These are phyloP conservation scores for Penicillium cosmopolitanum DNA, from an alignment of 495 filamentous ascomycete species.

Conservation along the genomic window DNA sequence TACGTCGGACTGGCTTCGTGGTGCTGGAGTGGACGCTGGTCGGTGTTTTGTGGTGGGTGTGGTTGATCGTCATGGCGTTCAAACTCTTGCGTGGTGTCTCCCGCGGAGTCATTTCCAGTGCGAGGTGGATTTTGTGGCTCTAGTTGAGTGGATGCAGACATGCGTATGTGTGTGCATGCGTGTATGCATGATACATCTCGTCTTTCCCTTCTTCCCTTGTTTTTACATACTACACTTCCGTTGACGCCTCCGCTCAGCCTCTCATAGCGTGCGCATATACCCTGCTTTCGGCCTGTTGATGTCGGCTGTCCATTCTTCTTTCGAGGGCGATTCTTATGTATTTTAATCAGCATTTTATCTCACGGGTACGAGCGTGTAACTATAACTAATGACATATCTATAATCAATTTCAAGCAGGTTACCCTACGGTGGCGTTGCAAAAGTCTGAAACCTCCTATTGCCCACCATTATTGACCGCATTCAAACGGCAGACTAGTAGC, in stretches of 20 bases:
- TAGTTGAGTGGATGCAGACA: slow-evolving; percentile 9
- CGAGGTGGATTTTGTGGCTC: slow-evolving; percentile 82
- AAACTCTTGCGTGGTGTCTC: slow-evolving; percentile 63
- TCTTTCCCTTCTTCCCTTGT: background rate
- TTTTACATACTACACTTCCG: background rate
- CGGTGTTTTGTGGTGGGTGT: slow-evolving; percentile 82
- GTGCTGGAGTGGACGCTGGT: slow-evolving; percentile 80
- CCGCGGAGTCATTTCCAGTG: slow-evolving; percentile 56
- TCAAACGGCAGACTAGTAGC: too few species aligned
- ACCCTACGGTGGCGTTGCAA: background rate
- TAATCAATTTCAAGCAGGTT: background rate
- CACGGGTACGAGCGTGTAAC: background rate
- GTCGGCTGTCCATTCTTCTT: background rate
- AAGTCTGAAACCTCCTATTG: too few species aligned
- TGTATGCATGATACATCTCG: background rate
- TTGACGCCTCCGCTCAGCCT: background rate
- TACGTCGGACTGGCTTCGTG: slow-evolving; percentile 68
- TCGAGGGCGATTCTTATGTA: slow-evolving; percentile 5
- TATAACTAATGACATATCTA: background rate
- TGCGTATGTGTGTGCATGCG: background rate
- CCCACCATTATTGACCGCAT: too few species aligned
- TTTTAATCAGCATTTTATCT: background rate
- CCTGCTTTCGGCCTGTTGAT: slow-evolving; percentile 2
- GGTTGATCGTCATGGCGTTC: slow-evolving; percentile 75
- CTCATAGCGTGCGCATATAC: slow-evolving; percentile 16